phyloP scores from a whole-genome alignment of 192 early-diverging fungal species.

The Gigaspora rosea region DNA sequence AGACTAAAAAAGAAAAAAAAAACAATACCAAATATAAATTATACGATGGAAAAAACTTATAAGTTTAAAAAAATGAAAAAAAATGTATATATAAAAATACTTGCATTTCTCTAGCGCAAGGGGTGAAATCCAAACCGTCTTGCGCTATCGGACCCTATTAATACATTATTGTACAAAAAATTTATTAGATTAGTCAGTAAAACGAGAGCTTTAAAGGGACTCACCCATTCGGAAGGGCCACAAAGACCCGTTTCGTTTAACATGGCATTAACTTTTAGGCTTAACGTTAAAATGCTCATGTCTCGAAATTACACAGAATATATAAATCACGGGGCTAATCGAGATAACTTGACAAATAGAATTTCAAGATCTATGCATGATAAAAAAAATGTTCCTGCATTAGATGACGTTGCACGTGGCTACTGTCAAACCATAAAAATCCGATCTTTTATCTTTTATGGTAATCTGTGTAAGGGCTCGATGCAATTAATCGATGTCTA shows the following conservation, averaged over 20 bases:
- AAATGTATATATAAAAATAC: neutral
- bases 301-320: no score
- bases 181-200: neutral
- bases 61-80: neutral
- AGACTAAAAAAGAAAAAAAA: neutral
- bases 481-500: no score
- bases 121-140: constrained; percentile 23
- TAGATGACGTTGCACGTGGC: no score
- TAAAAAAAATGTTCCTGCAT: no score
- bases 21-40: no score
- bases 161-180: neutral
- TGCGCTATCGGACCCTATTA: constrained; percentile 15
- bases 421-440: no score
- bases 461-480: no score
- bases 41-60: neutral
- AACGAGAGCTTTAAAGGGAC: neutral
- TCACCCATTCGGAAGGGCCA: constrained; percentile 23
- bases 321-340: no score
- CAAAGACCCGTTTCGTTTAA: constrained; percentile 11
- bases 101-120: constrained; percentile 32
- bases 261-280: neutral
- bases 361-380: no score
- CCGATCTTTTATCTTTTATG: no score
- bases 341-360: no score
- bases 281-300: no score